phyloP scores from a whole-genome alignment of 2,329 filamentous ascomycete species.

The Colletotrichum sublineola region DNA sequence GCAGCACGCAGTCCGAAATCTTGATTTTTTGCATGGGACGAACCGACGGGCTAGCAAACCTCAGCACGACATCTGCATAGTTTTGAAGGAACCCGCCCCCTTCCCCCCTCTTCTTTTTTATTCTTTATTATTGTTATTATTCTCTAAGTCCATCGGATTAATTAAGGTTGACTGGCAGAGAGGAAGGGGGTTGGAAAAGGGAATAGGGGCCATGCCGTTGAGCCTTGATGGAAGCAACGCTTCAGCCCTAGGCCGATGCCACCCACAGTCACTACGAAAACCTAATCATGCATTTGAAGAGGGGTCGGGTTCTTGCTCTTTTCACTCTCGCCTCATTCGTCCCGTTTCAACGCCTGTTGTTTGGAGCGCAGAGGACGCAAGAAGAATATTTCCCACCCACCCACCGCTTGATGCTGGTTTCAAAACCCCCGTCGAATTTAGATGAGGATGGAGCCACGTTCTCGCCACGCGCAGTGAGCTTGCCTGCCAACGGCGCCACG shows the following conservation, averaged over 20 bases:
- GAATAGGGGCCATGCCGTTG: neutral
- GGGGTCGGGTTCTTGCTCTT: neutral
- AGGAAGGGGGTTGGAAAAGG: neutral
- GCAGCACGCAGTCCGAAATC: neutral
- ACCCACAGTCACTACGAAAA: slow-evolving; percentile 8
- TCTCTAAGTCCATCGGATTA: slow-evolving; percentile 20
- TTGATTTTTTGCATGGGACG: slow-evolving; percentile 8
- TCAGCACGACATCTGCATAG: neutral
- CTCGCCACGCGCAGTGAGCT: slow-evolving; percentile 33
- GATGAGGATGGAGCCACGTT: slow-evolving; percentile 39
- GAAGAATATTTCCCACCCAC: slow-evolving; percentile 3
- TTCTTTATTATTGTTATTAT: neutral
- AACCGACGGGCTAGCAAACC: slow-evolving; percentile 15
- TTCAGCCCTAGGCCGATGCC: slow-evolving; percentile 25
- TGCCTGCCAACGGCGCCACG: slow-evolving; percentile 26
- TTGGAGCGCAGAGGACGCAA: neutral
- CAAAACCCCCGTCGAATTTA: slow-evolving; percentile 31
- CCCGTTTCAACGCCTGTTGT: neutral
- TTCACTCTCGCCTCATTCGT: neutral
- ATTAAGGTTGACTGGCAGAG: neutral
- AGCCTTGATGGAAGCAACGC: slow-evolving; percentile 1
- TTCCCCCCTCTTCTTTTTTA: neutral
- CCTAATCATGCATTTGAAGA: neutral
- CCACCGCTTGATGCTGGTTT: slow-evolving; percentile 28
- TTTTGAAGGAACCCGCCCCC: neutral